Evolutionary conservation across 306 rosid genomes (phyloP).

Genomic region (Mucuna pruriens): DNA sequence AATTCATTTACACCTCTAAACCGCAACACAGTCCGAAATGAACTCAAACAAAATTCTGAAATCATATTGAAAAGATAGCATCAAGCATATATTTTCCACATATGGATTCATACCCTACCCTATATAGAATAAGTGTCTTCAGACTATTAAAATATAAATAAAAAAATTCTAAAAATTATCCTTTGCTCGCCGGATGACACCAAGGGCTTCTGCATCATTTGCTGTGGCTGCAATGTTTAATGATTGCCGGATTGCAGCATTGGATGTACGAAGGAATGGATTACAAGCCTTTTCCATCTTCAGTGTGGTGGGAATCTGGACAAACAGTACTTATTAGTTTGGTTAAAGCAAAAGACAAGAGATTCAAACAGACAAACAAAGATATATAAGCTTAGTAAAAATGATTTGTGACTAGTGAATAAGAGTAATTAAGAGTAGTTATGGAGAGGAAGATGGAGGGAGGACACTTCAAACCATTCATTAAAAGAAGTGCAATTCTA

Average conservation of each 20-base stretch:
- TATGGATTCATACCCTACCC: constrained; percentile 31
- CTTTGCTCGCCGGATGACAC: constrained; percentile 75
- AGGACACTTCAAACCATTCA: background rate
- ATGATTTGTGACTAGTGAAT: background rate
- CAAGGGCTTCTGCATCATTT: constrained; percentile 76
- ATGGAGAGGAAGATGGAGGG: background rate
- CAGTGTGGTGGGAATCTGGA: constrained; percentile 74
- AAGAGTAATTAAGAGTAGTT: background rate
- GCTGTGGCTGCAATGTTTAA: constrained; percentile 63
- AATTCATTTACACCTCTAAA: background rate
- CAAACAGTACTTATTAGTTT: constrained; percentile 2
- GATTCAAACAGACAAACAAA: constrained; percentile 18
- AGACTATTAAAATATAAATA: background rate
- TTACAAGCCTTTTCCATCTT: constrained; percentile 82
- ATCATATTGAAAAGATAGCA: constrained; percentile 27
- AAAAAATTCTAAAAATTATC: constrained; percentile 60
- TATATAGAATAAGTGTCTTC: constrained; percentile 41
- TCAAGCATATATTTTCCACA: constrained; percentile 21
- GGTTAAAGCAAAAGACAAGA: background rate
- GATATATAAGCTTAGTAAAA: background rate
- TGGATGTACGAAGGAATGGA: constrained; percentile 85
- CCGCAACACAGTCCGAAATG: constrained; percentile 1
- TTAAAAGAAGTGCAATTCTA: background rate
- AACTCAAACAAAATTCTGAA: constrained; percentile 26
- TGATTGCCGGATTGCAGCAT: constrained; percentile 59